These are phyloP conservation scores for Kuraishia cidri DNA, from an alignment of 805 yeast genomes.

Conservation along the genomic window DNA sequence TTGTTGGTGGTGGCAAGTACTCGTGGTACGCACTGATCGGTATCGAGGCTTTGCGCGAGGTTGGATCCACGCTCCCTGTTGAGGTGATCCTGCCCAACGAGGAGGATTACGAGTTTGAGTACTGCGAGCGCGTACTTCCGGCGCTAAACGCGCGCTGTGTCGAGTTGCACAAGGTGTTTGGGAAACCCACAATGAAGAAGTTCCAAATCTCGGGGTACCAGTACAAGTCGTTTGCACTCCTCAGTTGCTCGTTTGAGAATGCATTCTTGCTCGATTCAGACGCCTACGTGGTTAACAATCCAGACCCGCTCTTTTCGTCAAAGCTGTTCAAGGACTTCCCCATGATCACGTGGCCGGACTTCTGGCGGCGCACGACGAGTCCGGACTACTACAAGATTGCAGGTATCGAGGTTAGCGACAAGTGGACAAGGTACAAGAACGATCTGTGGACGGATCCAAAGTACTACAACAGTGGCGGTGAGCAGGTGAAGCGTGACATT, in stretches of 20 bases:
- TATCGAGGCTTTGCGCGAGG: conserved; percentile 53
- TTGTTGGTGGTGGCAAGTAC: conserved; percentile 76
- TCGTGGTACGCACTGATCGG: conserved; percentile 64
- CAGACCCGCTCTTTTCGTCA: conserved; percentile 48
- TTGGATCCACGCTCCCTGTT: conserved; percentile 65
- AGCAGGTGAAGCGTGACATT: conserved; percentile 18
- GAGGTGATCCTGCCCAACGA: conserved; percentile 73
- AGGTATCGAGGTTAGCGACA: conserved; percentile 34
- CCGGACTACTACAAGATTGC: conserved; percentile 68
- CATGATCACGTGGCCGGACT: conserved; percentile 74
- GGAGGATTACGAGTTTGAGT: conserved; percentile 62
- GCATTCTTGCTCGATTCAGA: conserved; percentile 71
- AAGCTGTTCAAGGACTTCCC: conserved; percentile 47
- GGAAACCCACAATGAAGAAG: conserved; percentile 35
- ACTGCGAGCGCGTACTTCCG: conserved; percentile 60
- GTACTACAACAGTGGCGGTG: conserved; percentile 20
- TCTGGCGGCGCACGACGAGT: conserved; percentile 77
- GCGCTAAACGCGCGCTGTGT: conserved; percentile 58
- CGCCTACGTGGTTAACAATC: conserved; percentile 58
- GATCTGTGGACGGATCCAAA: conserved; percentile 21
- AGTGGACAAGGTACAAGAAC: conserved; percentile 19
- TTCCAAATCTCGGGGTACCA: conserved; percentile 59
- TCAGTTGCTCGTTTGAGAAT: conserved; percentile 67
- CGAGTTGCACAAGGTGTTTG: conserved; percentile 52
- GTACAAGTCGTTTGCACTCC: conserved; percentile 57